Conservation (phyloP, 2,329 filamentous ascomycete genomes). For the Cladosporium phlei region DNA sequence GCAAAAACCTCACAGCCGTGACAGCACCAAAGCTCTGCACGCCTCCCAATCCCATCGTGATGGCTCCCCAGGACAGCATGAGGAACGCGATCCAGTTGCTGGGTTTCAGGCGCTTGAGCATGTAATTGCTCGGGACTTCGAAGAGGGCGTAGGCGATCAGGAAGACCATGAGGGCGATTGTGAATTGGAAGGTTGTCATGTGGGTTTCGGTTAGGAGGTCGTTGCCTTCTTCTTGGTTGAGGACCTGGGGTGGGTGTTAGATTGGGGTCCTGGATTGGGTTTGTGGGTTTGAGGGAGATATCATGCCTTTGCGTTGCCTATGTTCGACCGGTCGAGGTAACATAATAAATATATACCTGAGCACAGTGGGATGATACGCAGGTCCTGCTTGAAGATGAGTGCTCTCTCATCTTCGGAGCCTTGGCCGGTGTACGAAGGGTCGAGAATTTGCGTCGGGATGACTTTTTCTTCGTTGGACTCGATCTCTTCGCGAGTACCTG, state of each 20-base stretch:
- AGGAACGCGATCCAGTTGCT: slow-evolving; percentile 31
- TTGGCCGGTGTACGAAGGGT: neutral
- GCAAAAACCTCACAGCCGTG: slow-evolving; percentile 37
- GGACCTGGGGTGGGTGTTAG: slow-evolving; percentile 48
- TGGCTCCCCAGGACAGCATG: slow-evolving; percentile 29
- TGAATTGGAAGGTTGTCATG: slow-evolving; percentile 60
- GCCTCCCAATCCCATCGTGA: slow-evolving; percentile 36
- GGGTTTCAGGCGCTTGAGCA: slow-evolving; percentile 42
- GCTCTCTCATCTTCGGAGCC: slow-evolving; percentile 11
- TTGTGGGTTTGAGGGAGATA: neutral
- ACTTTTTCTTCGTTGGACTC: slow-evolving; percentile 11
- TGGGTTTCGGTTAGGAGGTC: slow-evolving; percentile 59
- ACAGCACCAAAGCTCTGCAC: slow-evolving; percentile 43
- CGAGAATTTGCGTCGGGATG: too few species aligned
- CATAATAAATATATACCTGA: slow-evolving; percentile 62
- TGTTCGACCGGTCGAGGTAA: slow-evolving; percentile 65
- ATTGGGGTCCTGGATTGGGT: neutral
- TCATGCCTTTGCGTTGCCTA: slow-evolving; percentile 30
- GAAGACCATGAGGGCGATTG: slow-evolving; percentile 46
- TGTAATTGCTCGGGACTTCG: slow-evolving; percentile 40
- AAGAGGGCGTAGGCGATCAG: slow-evolving; percentile 50
- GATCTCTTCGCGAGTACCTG: slow-evolving; percentile 1
- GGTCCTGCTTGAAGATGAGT: slow-evolving; percentile 46
- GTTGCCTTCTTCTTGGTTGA: slow-evolving; percentile 56
- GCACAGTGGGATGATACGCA: slow-evolving; percentile 59